Base-by-base conservation (phyloP, 129 eudicot genomes). In the Flaveria robusta region DNA sequence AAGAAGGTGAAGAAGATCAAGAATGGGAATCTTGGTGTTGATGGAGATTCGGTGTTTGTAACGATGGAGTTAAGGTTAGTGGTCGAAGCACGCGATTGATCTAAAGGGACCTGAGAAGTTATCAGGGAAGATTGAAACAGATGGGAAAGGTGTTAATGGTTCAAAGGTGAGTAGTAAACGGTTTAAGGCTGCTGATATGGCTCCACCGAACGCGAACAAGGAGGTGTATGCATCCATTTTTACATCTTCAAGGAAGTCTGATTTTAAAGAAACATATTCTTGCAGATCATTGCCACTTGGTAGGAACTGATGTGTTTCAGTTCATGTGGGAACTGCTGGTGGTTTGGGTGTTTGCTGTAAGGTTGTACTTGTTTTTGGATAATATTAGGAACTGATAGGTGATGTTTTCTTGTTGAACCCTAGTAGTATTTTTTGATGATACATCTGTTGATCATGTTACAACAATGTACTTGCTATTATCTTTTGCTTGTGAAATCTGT, bases 231-330 rank as follows among this genome's bases (percentile, higher is more conserved):
- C 92, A 1, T 93, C 98, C 12, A 85, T 93, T 37, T 93, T 93
- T 31, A 93, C 91, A 24, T 93, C 98, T 18, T 93, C 98, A 2
- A 93, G 83, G 83, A 93, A 90, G 74, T 81, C 90, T 5, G 91
- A 88, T 47, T 86, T 93, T 56, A 93, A 85, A 77, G 98, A 93
- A 74, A 93, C 96, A 0, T 90, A 81, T 72, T 70, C 87, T 66
- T 92, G 97, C 81, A 89, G 97, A 70, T 87, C 97, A 2, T 79
- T 92, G 78, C 97, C 97, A 9, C 91, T 92, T 69, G 97, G 97
- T 29, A 84, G 97, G 59, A 92, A 92, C 67, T 92, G 88, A 89
- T 41, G 43, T 10, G 65, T 55, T 79, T 79, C 27, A 4, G 23
- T 60, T 70, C 14, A 15, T 64, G 50, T 72, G 78, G 51, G 41